phyloP scores from a whole-genome alignment of 2,329 filamentous ascomycete species.

The Aspergillus eucalypticola region DNA sequence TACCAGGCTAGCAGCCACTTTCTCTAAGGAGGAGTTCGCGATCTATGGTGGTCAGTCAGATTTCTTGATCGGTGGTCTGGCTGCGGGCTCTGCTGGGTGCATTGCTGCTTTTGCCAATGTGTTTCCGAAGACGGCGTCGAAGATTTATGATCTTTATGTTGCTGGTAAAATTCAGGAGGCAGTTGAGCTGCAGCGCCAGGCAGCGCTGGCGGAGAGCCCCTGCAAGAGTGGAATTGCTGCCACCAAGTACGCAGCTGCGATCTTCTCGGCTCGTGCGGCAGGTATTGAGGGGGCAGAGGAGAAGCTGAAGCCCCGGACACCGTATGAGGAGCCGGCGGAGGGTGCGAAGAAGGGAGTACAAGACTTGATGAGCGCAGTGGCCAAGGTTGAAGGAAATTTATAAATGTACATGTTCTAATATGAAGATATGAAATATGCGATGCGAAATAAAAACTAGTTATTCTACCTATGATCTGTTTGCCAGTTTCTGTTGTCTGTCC shows the following conservation, averaged over 20 bases:
- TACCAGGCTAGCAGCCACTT: conserved; percentile 54
- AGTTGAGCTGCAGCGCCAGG: conserved; percentile 60
- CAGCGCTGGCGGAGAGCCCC: conserved; percentile 65
- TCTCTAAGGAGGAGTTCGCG: conserved; percentile 61
- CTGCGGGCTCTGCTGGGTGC: conserved; percentile 56
- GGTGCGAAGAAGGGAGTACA: conserved; percentile 47
- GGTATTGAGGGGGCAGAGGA: conserved; percentile 61
- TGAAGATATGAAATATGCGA: too few species aligned
- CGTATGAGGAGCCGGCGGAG: conserved; percentile 56
- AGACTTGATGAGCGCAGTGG: conserved; percentile 43
- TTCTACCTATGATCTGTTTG: too few species aligned
- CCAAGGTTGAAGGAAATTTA: conserved; percentile 39
- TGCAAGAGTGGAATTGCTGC: conserved; percentile 67
- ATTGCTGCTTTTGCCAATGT: conserved; percentile 61
- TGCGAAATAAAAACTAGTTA: too few species aligned
- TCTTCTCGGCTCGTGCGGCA: conserved; percentile 60
- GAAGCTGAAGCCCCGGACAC: conserved; percentile 60
- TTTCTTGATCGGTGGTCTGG: conserved; percentile 61
- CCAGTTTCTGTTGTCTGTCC: too few species aligned
- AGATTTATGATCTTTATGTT: conserved; percentile 63
- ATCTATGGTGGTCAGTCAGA: conserved; percentile 73
- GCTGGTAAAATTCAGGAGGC: conserved; percentile 61
- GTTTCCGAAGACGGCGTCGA: conserved; percentile 57
- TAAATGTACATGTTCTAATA: background rate
- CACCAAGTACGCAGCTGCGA: conserved; percentile 67